Evolutionary conservation across 345 rosid species (phyloP).

Genomic region (Pelargonium nanum): DNA sequence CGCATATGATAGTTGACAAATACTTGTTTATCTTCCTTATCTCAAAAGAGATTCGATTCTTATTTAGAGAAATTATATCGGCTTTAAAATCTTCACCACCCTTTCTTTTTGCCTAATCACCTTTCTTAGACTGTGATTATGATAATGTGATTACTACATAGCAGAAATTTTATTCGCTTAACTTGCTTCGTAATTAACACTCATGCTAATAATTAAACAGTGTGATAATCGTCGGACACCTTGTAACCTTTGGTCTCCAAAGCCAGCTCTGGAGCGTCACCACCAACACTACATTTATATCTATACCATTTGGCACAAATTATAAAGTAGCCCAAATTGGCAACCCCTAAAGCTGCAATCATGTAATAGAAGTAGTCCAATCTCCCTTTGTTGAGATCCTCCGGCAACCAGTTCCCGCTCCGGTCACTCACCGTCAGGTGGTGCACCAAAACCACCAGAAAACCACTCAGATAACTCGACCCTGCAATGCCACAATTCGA

Average conservation of each 20-base stretch:
- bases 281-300: slow-evolving; percentile 16
- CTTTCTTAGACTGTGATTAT: no score
- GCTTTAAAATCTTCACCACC: no score
- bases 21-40: no score
- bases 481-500: slow-evolving; percentile 34
- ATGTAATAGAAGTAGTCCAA: slow-evolving; percentile 33
- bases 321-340: slow-evolving; percentile 27
- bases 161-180: no score
- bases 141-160: no score
- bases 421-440: slow-evolving; percentile 15
- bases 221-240: not conserved
- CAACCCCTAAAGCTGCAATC: slow-evolving; percentile 21
- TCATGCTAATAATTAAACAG: slow-evolving; percentile 3
- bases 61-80: no score
- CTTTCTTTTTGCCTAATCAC: no score
- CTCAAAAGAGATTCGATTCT: no score
- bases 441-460: slow-evolving; percentile 30
- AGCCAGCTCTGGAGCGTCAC: not conserved
- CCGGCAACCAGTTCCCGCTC: slow-evolving; percentile 36
- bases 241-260: not conserved
- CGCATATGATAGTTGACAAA: no score
- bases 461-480: slow-evolving; percentile 30
- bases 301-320: slow-evolving; percentile 31
- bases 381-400: slow-evolving; percentile 45
- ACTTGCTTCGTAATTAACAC: no score